These are phyloP conservation scores for Fusarium napiforme DNA, from an alignment of 2,329 filamentous ascomycete genomes.

Conservation along the genomic window DNA sequence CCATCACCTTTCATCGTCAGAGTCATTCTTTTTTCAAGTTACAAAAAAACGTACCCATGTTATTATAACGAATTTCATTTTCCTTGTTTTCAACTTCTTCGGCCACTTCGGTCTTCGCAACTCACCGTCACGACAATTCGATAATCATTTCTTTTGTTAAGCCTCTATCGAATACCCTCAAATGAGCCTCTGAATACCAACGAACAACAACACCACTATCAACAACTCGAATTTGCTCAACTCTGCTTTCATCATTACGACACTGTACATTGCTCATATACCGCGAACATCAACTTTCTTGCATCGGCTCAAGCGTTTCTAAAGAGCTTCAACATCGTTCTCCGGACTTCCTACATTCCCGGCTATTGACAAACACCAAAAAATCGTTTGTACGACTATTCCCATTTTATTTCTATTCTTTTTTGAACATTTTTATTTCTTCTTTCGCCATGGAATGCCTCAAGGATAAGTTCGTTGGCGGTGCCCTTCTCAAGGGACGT, in stretches of 20 bases:
- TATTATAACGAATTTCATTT: constrained; percentile 56
- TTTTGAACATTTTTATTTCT: constrained; percentile 28
- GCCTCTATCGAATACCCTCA: constrained; percentile 48
- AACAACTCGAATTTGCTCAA: constrained; percentile 39
- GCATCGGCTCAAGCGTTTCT: constrained; percentile 32
- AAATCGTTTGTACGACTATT: constrained; percentile 48
- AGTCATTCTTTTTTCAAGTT: constrained; percentile 46
- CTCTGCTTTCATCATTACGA: constrained; percentile 41
- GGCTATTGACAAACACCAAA: constrained; percentile 39
- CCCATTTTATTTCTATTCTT: constrained; percentile 31
- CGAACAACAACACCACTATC: constrained; percentile 44
- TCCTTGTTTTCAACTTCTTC: constrained; percentile 47
- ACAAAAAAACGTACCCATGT: constrained; percentile 54
- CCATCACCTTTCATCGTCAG: constrained; percentile 36
- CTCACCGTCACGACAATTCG: constrained; percentile 47
- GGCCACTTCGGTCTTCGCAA: constrained; percentile 47
- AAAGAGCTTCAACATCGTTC: constrained; percentile 22
- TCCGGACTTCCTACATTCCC: constrained; percentile 19
- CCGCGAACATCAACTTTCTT: constrained; percentile 33
- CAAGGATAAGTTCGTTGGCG: constrained; percentile 81
- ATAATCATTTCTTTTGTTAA: constrained; percentile 53
- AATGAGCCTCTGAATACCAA: constrained; percentile 57
- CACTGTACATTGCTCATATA: constrained; percentile 50
- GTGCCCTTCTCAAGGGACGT: constrained; percentile 85
- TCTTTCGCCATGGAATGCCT: constrained; percentile 78